Conservation (phyloP, 2,329 filamentous ascomycete genomes). For the Pseudocercospora fuligena region DNA sequence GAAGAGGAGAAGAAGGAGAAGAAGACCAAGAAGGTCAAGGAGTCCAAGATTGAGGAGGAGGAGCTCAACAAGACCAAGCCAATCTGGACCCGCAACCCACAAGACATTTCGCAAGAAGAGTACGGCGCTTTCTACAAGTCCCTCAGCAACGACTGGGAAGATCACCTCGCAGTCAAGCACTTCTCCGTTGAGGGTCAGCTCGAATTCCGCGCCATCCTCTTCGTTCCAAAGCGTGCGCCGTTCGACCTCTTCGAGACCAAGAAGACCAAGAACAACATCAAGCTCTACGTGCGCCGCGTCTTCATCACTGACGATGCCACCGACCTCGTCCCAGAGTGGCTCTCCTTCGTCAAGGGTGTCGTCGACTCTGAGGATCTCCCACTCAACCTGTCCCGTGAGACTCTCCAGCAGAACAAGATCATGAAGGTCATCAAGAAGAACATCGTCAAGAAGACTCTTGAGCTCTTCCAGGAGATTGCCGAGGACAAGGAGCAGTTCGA, state of each 20-base stretch:
- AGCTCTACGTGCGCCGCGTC: slow-evolving; percentile 99
- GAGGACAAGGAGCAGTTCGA: slow-evolving; percentile 99
- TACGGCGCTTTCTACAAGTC: slow-evolving; percentile 99
- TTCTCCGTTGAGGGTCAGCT: slow-evolving; percentile 99
- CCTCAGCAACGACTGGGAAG: slow-evolving; percentile 99
- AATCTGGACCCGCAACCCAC: slow-evolving; percentile 98
- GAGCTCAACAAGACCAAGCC: slow-evolving; percentile 99
- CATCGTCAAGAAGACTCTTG: slow-evolving; percentile 99
- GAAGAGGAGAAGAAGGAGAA: slow-evolving; percentile 84
- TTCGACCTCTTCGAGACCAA: slow-evolving; percentile 99
- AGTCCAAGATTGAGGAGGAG: slow-evolving; percentile 97
- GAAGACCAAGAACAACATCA: slow-evolving; percentile 99
- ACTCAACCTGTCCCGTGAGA: slow-evolving; percentile 99
- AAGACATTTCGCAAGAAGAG: slow-evolving; percentile 94
- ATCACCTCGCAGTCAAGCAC: slow-evolving; percentile 99
- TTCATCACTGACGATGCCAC: slow-evolving; percentile 99
- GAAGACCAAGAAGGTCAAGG: slow-evolving; percentile 99
- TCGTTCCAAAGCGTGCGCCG: slow-evolving; percentile 98
- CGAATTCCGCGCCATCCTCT: slow-evolving; percentile 99
- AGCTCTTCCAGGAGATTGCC: slow-evolving; percentile 98
- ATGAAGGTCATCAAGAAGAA: slow-evolving; percentile 99
- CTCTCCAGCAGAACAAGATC: slow-evolving; percentile 99
- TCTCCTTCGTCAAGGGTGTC: slow-evolving; percentile 99
- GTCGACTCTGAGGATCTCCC: slow-evolving; percentile 99
- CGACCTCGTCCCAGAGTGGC: slow-evolving; percentile 98